phyloP scores from a whole-genome alignment of 148 eudicot species.

The Persicaria maculosa region DNA sequence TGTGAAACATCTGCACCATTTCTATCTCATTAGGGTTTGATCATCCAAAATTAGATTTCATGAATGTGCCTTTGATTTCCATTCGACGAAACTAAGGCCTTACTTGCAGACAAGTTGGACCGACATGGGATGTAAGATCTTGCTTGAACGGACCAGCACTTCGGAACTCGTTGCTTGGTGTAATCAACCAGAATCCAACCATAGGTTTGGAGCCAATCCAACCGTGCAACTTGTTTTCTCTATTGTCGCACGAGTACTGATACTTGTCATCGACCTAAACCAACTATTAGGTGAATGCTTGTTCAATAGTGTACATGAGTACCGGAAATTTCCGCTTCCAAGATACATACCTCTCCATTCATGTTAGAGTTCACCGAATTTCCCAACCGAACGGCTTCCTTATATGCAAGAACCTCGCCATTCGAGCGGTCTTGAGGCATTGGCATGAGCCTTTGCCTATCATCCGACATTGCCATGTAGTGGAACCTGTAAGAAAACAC shows the following conservation, averaged over 20 bases:
- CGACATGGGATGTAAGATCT: slow-evolving; percentile 78
- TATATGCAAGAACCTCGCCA: slow-evolving; percentile 45
- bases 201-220: slow-evolving; percentile 45
- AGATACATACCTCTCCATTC: slow-evolving; percentile 46
- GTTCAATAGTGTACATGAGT: too few relatives aligned
- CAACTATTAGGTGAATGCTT: too few relatives aligned
- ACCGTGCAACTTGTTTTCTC: slow-evolving; percentile 61
- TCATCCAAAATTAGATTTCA: not conserved
- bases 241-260: slow-evolving; percentile 54
- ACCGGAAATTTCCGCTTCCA: not conserved
- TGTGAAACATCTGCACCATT: slow-evolving; percentile 36
- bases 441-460: slow-evolving; percentile 67
- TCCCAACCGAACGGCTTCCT: slow-evolving; percentile 61
- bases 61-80: not conserved
- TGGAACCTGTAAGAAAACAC: slow-evolving; percentile 36
- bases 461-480: slow-evolving; percentile 70
- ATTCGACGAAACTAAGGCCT: not conserved
- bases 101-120: slow-evolving; percentile 31
- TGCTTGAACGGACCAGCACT: slow-evolving; percentile 74
- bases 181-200: slow-evolving; percentile 69
- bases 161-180: slow-evolving; percentile 63
- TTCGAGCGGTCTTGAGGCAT: slow-evolving; percentile 26
- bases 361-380: slow-evolving; percentile 29
- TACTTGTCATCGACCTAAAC: slow-evolving; percentile 81
- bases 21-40: not conserved